Evolutionary conservation across 2,329 filamentous ascomycete species (phyloP), one percentile per base, ranked within the genome.

Genomic region (Drechslerella coelobrocha): DNA sequence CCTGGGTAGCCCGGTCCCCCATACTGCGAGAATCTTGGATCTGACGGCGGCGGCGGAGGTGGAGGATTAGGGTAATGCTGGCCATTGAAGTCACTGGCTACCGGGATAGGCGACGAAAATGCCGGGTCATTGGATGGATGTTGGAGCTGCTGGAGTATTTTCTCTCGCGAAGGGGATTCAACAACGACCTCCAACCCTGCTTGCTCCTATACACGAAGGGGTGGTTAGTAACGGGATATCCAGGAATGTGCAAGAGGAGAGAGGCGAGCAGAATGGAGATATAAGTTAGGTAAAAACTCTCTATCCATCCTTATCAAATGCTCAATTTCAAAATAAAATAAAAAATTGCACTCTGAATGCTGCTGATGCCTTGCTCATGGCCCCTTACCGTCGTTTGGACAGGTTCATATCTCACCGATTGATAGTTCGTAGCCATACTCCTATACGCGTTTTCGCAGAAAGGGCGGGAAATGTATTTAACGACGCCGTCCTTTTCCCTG

Each of bases 361-460:
- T 29, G 31, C 50, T 31, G 51, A 51, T 61, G 23, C 56, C 37
- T 51, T 50, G 27, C 41, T 61, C 57, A 61, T 61, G 65, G 56
- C 47, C 59, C 56, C 66, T 71, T 71, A 71, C 66, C 66, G 54
- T 71, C 26, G 52, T 62, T 23, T 60, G 66, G 66, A 71, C 53
- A 71, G 66, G 59, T 71, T 71, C 66, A 55, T 71, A 71, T 71
- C 66, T 71, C 66, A 71, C 66, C 66, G 66, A 71, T 23, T 54
- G 43, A 53, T 48, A 59, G 63, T 71, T 60, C 24, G 45, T 27
- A 27, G 60, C 39, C 59, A 63, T 71, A 27, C 50, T 68, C 56
- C 39, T 4, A n/a, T 31, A 60, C 41, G 41, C 4, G 14, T 8
- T 17, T 45, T 8, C 19, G 34, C 34, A 39, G 34, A 5, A 4